These are phyloP conservation scores for Gossypium mustelinum DNA, from an alignment of 345 rosid genomes.

Conservation along the genomic window DNA sequence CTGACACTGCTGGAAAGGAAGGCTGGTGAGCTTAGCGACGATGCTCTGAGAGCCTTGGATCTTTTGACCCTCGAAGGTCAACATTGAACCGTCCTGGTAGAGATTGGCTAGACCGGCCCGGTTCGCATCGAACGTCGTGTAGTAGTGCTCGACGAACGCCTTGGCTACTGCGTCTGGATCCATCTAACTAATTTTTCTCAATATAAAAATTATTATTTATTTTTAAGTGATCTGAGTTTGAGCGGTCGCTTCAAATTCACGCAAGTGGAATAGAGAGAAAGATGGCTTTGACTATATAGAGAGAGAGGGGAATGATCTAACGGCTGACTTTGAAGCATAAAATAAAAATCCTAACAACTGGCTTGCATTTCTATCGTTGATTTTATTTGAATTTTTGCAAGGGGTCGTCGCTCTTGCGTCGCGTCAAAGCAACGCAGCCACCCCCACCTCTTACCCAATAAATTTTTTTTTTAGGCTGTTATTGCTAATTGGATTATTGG, in stretches of 20 bases:
- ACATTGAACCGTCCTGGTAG: slow-evolving; percentile 81
- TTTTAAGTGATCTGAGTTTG: neutral
- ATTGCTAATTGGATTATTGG: too few relatives aligned
- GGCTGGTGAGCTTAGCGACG: slow-evolving; percentile 72
- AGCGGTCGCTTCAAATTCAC: neutral
- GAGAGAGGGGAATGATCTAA: too few relatives aligned
- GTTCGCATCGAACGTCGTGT: slow-evolving; percentile 70
- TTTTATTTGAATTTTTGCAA: too few relatives aligned
- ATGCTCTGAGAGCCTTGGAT: slow-evolving; percentile 70
- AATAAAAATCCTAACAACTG: too few relatives aligned
- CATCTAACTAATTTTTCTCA: slow-evolving; percentile 31
- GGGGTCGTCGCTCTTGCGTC: too few relatives aligned
- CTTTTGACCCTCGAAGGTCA: slow-evolving; percentile 93
- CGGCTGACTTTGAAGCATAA: too few relatives aligned
- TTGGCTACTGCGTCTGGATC: slow-evolving; percentile 76
- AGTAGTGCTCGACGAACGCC: slow-evolving; percentile 92
- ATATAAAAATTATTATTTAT: neutral
- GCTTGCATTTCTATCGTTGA: too few relatives aligned
- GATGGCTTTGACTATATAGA: too few relatives aligned
- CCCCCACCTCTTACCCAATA: too few relatives aligned
- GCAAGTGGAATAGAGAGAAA: too few relatives aligned
- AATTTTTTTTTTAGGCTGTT: too few relatives aligned
- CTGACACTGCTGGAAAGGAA: slow-evolving; percentile 92
- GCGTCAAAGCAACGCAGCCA: too few relatives aligned
- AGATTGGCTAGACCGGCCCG: slow-evolving; percentile 56